Conservation (phyloP, 1,139 yeast genomes). For the Lizanozyma gosingica region DNA sequence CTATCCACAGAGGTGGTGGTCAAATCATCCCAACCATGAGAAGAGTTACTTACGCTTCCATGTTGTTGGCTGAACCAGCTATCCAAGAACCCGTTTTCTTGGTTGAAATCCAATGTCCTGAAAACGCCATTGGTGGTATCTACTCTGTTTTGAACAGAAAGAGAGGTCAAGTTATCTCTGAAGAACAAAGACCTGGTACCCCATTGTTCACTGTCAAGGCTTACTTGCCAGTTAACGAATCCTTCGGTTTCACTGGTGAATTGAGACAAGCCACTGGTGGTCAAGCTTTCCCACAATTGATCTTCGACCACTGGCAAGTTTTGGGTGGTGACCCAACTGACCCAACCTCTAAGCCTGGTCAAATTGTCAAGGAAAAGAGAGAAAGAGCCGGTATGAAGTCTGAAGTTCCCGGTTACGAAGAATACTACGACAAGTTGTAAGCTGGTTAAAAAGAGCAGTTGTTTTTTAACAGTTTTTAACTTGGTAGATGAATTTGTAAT, state of each 20-base stretch:
- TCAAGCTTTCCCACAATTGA: constrained; percentile 99
- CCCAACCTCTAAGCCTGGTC: constrained; percentile 91
- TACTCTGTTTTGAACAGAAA: constrained; percentile 98
- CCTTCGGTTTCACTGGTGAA: constrained; percentile 99
- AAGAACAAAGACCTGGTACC: constrained; percentile 99
- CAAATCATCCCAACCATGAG: constrained; percentile 99
- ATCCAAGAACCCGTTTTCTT: constrained; percentile 99
- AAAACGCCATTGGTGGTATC: constrained; percentile 99
- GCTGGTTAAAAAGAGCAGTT: constrained; percentile 15
- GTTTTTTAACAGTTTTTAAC: too few species aligned
- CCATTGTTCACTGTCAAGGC: constrained; percentile 99
- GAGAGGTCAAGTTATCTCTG: constrained; percentile 99
- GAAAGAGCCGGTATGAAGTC: constrained; percentile 97
- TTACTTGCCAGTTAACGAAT: constrained; percentile 98
- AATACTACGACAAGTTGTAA: constrained; percentile 98
- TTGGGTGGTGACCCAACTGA: constrained; percentile 91
- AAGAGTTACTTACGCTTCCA: constrained; percentile 98
- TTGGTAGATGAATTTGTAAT: too few species aligned
- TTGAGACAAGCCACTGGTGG: constrained; percentile 99
- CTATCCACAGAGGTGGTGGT: constrained; percentile 99
- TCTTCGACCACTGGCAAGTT: constrained; percentile 96
- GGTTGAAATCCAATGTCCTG: constrained; percentile 99
- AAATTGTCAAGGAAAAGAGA: constrained; percentile 82
- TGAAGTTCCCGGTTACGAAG: constrained; percentile 97
- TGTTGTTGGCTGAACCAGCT: constrained; percentile 97